Evolutionary conservation across 2,329 filamentous ascomycete species (phyloP).

Genomic region (Leptosphaerulina australis): DNA sequence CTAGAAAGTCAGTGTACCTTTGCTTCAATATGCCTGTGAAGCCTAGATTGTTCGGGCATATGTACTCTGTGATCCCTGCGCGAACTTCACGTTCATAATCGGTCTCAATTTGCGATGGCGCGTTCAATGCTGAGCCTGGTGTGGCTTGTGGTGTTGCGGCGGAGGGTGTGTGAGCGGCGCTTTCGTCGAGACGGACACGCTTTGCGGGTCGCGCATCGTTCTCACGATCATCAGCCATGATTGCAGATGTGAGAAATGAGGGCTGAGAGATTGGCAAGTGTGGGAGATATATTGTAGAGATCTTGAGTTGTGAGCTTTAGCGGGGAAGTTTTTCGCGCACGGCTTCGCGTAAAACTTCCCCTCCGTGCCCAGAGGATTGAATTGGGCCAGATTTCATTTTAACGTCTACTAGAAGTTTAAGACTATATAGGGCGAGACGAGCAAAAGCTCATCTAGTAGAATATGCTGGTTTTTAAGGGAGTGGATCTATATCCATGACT

Average conservation of each 20-base stretch:
- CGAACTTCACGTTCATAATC: constrained; percentile 51
- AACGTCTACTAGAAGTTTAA: too few relatives aligned
- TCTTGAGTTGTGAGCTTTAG: constrained; percentile 19
- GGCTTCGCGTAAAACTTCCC: constrained; percentile 13
- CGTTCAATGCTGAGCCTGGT: constrained; percentile 20
- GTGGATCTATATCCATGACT: too few relatives aligned
- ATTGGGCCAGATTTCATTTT: too few relatives aligned
- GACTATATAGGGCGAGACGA: too few relatives aligned
- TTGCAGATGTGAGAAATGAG: neutral
- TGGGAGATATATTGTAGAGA: constrained; percentile 7
- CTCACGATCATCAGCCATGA: constrained; percentile 25
- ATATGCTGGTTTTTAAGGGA: too few relatives aligned
- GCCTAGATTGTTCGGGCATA: constrained; percentile 62
- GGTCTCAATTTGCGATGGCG: constrained; percentile 24
- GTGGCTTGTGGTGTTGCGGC: constrained; percentile 20
- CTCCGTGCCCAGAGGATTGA: too few relatives aligned
- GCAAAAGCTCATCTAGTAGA: too few relatives aligned
- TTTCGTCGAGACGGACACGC: constrained; percentile 42
- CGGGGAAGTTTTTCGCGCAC: constrained; percentile 36
- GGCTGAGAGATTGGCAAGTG: neutral
- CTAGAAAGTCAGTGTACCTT: constrained; percentile 87
- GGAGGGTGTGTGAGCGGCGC: constrained; percentile 16
- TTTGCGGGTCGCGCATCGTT: constrained; percentile 37
- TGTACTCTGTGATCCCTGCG: constrained; percentile 68
- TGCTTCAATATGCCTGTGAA: constrained; percentile 72